Conservation (phyloP, 768 basidiomycete genomes). For the Suillus brevipes region DNA sequence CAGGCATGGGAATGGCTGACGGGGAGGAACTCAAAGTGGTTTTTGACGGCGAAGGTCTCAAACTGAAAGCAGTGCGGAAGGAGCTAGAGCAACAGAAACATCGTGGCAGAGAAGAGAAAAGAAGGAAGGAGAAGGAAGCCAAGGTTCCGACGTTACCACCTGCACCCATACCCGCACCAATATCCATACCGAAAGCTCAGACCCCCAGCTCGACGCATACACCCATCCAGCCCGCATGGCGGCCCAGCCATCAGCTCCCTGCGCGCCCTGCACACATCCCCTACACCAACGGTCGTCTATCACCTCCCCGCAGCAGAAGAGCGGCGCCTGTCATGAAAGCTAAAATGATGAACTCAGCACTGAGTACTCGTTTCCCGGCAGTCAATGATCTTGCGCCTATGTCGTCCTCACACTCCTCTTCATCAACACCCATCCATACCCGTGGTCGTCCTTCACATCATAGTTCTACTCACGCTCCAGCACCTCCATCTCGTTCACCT, state of each 20-base stretch:
- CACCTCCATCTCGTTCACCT: slow-evolving; percentile 37
- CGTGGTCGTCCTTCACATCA: slow-evolving; percentile 29
- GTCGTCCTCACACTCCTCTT: slow-evolving; percentile 32
- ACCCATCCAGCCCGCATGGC: slow-evolving; percentile 18
- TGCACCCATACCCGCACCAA: slow-evolving; percentile 14
- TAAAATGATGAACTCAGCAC: slow-evolving; percentile 26
- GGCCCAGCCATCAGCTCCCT: slow-evolving; percentile 29
- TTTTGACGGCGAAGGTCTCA: slow-evolving; percentile 73
- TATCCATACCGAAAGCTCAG: slow-evolving; percentile 10
- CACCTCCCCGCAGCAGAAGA: slow-evolving; percentile 29
- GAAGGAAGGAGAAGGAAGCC: slow-evolving; percentile 39
- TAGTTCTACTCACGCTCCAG: slow-evolving; percentile 16
- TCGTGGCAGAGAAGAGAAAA: slow-evolving; percentile 49
- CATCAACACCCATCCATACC: slow-evolving; percentile 34
- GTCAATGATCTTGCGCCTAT: slow-evolving; percentile 21
- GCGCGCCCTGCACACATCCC: slow-evolving; percentile 27
- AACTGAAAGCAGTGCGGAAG: slow-evolving; percentile 62
- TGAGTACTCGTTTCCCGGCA: slow-evolving; percentile 22
- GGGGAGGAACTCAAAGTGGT: slow-evolving; percentile 73
- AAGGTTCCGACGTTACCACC: slow-evolving; percentile 19
- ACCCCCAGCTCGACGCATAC: slow-evolving; percentile 32
- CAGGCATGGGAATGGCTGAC: slow-evolving; percentile 40
- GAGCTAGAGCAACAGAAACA: slow-evolving; percentile 56
- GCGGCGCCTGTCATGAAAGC: slow-evolving; percentile 25
- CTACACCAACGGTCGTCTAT: slow-evolving; percentile 26